Conservation (phyloP, 108 stramenopile species). For the Cyclotella kingstonii region DNA sequence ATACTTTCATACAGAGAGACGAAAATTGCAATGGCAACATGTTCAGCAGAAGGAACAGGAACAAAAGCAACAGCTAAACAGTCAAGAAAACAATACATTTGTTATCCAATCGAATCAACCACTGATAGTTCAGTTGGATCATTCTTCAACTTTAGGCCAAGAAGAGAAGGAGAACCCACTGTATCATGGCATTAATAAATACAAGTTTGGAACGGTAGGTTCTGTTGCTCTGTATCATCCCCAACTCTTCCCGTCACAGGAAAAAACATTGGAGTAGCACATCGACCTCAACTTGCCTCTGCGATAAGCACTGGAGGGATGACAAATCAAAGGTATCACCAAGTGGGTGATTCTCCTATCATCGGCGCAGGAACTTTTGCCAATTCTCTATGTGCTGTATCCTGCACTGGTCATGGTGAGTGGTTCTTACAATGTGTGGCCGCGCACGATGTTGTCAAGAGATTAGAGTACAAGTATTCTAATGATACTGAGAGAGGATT, state of each 20-base stretch:
- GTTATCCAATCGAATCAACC: slow-evolving; percentile 2
- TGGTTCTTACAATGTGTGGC: slow-evolving; percentile 36
- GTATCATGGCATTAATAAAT: background rate
- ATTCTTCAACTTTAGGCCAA: background rate
- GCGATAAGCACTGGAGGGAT: slow-evolving; percentile 42
- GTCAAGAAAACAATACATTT: background rate
- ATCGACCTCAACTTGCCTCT: slow-evolving; percentile 24
- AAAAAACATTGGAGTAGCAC: background rate
- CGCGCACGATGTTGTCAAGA: slow-evolving; percentile 32
- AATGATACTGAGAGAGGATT: slow-evolving; percentile 5
- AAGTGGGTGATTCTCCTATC: slow-evolving; percentile 34
- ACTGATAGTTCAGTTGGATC: slow-evolving; percentile 34
- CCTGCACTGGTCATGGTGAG: slow-evolving; percentile 42
- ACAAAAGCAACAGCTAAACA: background rate
- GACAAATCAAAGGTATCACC: slow-evolving; percentile 29
- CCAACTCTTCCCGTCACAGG: background rate
- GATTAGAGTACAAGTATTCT: slow-evolving; percentile 35
- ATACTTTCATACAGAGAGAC: background rate
- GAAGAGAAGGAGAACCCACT: background rate
- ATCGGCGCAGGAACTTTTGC: slow-evolving; percentile 40
- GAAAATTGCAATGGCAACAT: background rate
- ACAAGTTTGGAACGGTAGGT: slow-evolving; percentile 40
- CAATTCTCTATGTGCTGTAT: slow-evolving; percentile 34
- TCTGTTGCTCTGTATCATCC: slow-evolving; percentile 27
- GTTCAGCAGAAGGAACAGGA: background rate